These are phyloP conservation scores for Amanita pseudoporphyria DNA, from an alignment of 768 basidiomycete species.

Conservation along the genomic window DNA sequence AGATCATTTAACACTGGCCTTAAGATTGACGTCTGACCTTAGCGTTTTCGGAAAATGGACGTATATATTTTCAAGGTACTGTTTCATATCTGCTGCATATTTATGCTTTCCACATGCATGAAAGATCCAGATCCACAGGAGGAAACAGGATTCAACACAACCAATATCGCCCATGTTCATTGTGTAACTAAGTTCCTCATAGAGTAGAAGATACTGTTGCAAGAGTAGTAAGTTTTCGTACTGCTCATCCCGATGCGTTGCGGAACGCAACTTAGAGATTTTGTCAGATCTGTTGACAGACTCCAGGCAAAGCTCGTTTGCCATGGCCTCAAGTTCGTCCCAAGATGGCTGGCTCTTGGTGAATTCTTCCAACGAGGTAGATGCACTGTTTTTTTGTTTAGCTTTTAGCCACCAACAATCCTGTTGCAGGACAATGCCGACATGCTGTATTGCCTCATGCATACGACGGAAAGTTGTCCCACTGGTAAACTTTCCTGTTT, in stretches of 20 bases:
- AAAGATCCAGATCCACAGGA: constrained; percentile 12
- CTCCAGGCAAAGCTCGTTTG: constrained; percentile 13
- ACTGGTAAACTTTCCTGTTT: constrained; percentile 20
- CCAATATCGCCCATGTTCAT: constrained; percentile 13
- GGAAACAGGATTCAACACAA: constrained; percentile 3
- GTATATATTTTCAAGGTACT: constrained; percentile 10
- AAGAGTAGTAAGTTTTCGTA: constrained; percentile 23
- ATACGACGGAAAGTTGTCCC: constrained; percentile 26
- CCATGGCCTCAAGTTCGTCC: constrained; percentile 17
- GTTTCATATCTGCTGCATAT: constrained; percentile 11
- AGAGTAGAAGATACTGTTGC: constrained; percentile 27
- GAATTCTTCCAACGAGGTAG: constrained; percentile 18
- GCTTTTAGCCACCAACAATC: constrained; percentile 22
- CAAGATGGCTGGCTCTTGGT: constrained; percentile 20
- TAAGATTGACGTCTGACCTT: too few species aligned
- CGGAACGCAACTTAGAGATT: too few species aligned
- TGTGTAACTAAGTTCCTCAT: constrained; percentile 17
- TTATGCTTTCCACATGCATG: constrained; percentile 11
- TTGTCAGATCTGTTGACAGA: constrained; percentile 9
- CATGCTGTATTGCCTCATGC: constrained; percentile 26
- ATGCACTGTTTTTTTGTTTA: neutral
- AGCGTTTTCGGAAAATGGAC: constrained; percentile 8
- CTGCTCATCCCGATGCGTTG: constrained; percentile 18
- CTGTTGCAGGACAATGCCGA: constrained; percentile 16
- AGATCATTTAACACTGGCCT: neutral